Base-by-base conservation (phyloP, 1,284 basidiomycete genomes). In the Inonotus obliquus region DNA sequence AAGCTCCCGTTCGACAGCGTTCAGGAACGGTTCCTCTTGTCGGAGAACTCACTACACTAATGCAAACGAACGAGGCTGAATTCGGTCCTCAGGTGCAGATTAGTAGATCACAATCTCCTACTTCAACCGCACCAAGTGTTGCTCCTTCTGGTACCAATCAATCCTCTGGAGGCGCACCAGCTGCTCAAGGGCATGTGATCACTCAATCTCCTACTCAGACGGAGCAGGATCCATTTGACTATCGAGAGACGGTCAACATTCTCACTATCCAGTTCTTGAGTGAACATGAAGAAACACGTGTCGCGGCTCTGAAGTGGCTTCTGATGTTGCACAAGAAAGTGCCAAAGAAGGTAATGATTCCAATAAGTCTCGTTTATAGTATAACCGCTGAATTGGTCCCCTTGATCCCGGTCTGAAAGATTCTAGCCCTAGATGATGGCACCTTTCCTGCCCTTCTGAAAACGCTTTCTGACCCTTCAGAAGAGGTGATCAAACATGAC, bases 291-390 rank as follows among this genome's bases (percentile, higher is more conserved):
- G 94, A 98, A 71, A 98, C 97, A 0, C 80, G 96, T 47, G 92
- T 99, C 5, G 93, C 94, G 25, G 95, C 96, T 2, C 77, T 99
- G 66, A 95, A 97, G 75, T 99, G 97, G 97, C 78, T 99, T 35
- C 87, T 98, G 56, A 99, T 99, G 97, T 77, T 99, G 58, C 97
- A 99, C 75, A 91, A 95, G 71, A 98, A 98, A 72, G 93, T 94
- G 19, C 97, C 97, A 0, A 92, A 89, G 74, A 97, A 96, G 83
- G 92, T 89, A 65, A 45, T 73, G 63, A 41, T 19, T 57, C 14
- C 11, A 29, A 13, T 7, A 27, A 11, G 19, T 52, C 51, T 10
- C 13, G 5, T 5, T 52, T 25, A 52, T 52, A 5, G 23, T 49
- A 5, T 35, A 14, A 13, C 38, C 17, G 7, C 32, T 47, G 56